Evolutionary conservation across 2,329 filamentous ascomycete genomes (phyloP), one percentile per base, ranked within the genome.

Genomic region (Paradendryphiella salina): DNA sequence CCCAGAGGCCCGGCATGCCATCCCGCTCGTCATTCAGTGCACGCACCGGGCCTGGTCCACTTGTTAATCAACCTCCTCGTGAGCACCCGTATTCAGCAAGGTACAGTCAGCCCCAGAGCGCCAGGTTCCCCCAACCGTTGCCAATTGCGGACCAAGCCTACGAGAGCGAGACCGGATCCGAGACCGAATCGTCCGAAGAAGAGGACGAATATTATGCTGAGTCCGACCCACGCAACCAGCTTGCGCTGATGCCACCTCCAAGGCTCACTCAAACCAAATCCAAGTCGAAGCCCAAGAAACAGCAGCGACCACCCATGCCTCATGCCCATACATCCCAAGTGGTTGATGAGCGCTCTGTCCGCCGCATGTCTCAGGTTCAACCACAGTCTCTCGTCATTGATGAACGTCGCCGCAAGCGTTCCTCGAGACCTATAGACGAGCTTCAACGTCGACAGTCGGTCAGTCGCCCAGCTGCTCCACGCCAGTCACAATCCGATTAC

Each of bases 381-480:
- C 29, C 39, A 2, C 57, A 60, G 35, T 59, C 61, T 8, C 50
- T 65, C 8, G 41, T 59, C n/a, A 34, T 60, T 9, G 50, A 55
- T 31, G 56, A 63, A 1, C 57, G 26, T 40, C 52, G 33, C 10
- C 54, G 52, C 10, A 57, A 57, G 13, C 56, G 59, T 18, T 11
- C 52, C 3, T 45, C 59, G 17, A 57, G 56, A 33, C 54, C 43
- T 28, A 56, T 64, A 20, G 54, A 43, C 59, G 66, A 54, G 52
- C 52, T 49, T 47, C 59, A 49, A 8, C 66, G 54, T 10, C 57
- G 65, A 0, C 20, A 50, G 3, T 70, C 67, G 0, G 29, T 59
- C 23, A 67, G 65, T 38, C 69, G 70, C 31, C 73, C 73, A 7
- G 65, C 71, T 4, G 54, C 73, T 17, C 72, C 65, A 3, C 70